Conservation (phyloP, 495 filamentous ascomycete genomes). For the Immersiella caudata region DNA sequence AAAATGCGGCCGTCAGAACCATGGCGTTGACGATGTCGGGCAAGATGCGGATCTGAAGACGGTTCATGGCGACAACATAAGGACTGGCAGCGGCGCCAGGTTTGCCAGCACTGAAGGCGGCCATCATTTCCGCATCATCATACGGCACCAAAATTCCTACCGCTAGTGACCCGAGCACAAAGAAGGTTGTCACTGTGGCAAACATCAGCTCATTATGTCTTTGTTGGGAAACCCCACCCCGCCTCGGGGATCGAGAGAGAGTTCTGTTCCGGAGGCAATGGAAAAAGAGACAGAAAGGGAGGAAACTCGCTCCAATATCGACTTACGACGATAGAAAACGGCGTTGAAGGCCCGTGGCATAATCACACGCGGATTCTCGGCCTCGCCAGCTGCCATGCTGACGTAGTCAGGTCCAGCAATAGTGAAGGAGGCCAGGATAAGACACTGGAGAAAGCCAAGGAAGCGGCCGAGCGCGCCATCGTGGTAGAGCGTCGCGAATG, state of each 20-base stretch:
- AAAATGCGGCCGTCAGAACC: slow-evolving; percentile 74
- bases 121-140: slow-evolving; percentile 54
- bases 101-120: slow-evolving; percentile 53
- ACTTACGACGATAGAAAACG: slow-evolving; percentile 78
- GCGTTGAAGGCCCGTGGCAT: slow-evolving; percentile 75
- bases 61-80: slow-evolving; percentile 87
- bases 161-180: slow-evolving; percentile 70
- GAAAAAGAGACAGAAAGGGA: too few relatives aligned
- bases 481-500: slow-evolving; percentile 65
- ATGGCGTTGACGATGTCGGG: slow-evolving; percentile 82
- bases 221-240: too few relatives aligned
- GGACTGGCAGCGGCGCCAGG: slow-evolving; percentile 73
- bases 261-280: too few relatives aligned
- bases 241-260: too few relatives aligned
- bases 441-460: slow-evolving; percentile 68
- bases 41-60: slow-evolving; percentile 65
- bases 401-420: slow-evolving; percentile 83
- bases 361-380: slow-evolving; percentile 66
- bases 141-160: slow-evolving; percentile 70
- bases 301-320: too few relatives aligned
- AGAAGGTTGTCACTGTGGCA: slow-evolving; percentile 73
- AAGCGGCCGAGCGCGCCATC: slow-evolving; percentile 66
- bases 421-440: slow-evolving; percentile 79
- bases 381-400: slow-evolving; percentile 74
- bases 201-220: too few relatives aligned